These are phyloP conservation scores for Pyricularia grisea DNA, from an alignment of 2,329 filamentous ascomycete species.

Conservation along the genomic window DNA sequence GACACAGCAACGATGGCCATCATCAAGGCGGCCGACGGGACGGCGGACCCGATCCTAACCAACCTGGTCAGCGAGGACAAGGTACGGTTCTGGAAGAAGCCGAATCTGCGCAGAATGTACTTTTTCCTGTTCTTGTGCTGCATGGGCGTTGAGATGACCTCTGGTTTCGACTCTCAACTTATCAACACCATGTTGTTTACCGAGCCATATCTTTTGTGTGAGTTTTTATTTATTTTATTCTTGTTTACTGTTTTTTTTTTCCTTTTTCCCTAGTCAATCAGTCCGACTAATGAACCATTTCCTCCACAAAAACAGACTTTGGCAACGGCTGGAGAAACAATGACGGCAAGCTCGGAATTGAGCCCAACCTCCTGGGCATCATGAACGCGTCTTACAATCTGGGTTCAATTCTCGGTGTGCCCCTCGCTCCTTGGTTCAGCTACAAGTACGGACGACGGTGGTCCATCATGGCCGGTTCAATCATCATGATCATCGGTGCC, in stretches of 20 bases:
- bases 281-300: not conserved
- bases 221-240: constrained; percentile 12
- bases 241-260: not conserved
- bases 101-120: constrained; percentile 12
- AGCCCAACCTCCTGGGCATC: constrained; percentile 16
- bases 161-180: constrained; percentile 13
- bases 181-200: constrained; percentile 19
- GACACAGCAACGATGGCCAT: constrained; percentile 18
- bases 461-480: constrained; percentile 41
- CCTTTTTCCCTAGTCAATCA: not conserved
- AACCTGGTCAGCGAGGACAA: constrained; percentile 18
- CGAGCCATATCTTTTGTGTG: constrained; percentile 24
- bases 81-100: constrained; percentile 13
- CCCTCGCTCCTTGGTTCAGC: constrained; percentile 28
- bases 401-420: constrained; percentile 11
- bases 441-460: constrained; percentile 38
- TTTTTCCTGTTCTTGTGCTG: constrained; percentile 34
- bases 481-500: constrained; percentile 41
- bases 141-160: constrained; percentile 13
- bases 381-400: constrained; percentile 19
- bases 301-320: not conserved
- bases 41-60: constrained; percentile 21
- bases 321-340: not conserved
- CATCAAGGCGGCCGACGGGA: not conserved
- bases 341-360: not conserved